Evolutionary conservation across 148 eudicot species (phyloP), one percentile per base, ranked within the genome.

Genomic region (Salicornia ramosissima): DNA sequence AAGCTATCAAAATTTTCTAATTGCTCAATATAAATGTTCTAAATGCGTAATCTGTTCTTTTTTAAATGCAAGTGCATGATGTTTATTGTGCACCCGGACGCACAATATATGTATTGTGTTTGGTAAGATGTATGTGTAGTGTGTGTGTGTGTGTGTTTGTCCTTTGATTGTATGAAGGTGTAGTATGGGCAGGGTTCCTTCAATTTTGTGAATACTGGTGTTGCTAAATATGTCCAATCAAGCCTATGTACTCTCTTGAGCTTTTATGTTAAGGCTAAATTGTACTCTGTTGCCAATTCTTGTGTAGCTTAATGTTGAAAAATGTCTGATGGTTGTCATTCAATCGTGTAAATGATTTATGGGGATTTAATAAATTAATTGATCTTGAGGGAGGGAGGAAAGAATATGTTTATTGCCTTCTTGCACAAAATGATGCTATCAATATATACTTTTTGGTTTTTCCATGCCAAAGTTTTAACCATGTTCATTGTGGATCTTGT

Each of bases 251-350:
- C 25, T 60, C n/a, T 58, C 39, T 24, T 19, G 9, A 64, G 15
- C 14, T 58, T 22, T 24, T 10, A 14, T 42, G 15, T 25, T 43
- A 10, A 42, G 19, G 52, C 18, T 16, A 31, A 6, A 2, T 30
- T 18, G 42, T n/a, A n/a, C 43, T n/a, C 28, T 67, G 56, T 24
- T 59, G 64, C 33, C 60, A 58, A 36, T 36, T 36, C 40, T 36
- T 36, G 40, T 36, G 5, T 36, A 36, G 8, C 5, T 36, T 36
- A 36, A 36, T 36, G 40, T 36, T 8, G 4, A 3, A 8, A 36
- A 36, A 36, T 36, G 40, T 8, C 40, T 36, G 40, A 8, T 8
- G 8, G 40, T 3, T 3, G 40, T 36, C n/a, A n/a, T n/a, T n/a
- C n/a, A n/a, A n/a, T n/a, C n/a, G n/a, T n/a, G n/a, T n/a, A n/a